Conservation (phyloP, 352 stramenopile species). For the Globisporangium cystogenes region DNA sequence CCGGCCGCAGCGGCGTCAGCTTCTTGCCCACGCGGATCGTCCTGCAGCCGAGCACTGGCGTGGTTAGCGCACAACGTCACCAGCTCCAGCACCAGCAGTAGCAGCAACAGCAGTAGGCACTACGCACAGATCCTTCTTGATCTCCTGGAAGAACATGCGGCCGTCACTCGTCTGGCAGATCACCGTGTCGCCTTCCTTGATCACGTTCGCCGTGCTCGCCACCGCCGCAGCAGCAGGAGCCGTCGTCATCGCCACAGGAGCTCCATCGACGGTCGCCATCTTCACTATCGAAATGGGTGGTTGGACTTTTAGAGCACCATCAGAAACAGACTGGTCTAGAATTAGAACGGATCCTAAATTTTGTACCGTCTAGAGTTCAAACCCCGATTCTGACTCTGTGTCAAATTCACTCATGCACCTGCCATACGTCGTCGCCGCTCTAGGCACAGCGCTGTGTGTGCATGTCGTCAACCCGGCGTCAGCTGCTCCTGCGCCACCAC, state of each 20-base stretch:
- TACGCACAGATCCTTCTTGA: conserved; percentile 63
- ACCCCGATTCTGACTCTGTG: too few relatives aligned
- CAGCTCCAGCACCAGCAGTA: background rate
- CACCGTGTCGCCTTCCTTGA: conserved; percentile 83
- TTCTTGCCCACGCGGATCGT: conserved; percentile 83
- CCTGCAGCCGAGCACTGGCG: conserved; percentile 4
- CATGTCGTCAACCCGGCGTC: too few relatives aligned
- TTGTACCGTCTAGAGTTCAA: too few relatives aligned
- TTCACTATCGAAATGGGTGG: too few relatives aligned
- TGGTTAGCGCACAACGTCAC: too few relatives aligned
- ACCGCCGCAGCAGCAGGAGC: background rate
- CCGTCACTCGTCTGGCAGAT: conserved; percentile 85
- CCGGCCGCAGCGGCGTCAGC: conserved; percentile 53
- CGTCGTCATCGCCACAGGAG: background rate
- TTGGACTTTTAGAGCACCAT: too few relatives aligned
- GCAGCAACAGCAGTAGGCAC: conserved; percentile 5
- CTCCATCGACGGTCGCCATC: too few relatives aligned
- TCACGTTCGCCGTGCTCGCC: conserved; percentile 54
- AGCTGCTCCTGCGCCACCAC: background rate
- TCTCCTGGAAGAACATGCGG: conserved; percentile 80
- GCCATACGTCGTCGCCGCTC: too few relatives aligned
- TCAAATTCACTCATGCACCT: too few relatives aligned
- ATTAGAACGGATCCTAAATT: too few relatives aligned
- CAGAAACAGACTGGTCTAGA: too few relatives aligned
- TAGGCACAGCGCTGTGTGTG: too few relatives aligned